Base-by-base conservation (phyloP, 495 filamentous ascomycete species). In the Cercophora sp. region DNA sequence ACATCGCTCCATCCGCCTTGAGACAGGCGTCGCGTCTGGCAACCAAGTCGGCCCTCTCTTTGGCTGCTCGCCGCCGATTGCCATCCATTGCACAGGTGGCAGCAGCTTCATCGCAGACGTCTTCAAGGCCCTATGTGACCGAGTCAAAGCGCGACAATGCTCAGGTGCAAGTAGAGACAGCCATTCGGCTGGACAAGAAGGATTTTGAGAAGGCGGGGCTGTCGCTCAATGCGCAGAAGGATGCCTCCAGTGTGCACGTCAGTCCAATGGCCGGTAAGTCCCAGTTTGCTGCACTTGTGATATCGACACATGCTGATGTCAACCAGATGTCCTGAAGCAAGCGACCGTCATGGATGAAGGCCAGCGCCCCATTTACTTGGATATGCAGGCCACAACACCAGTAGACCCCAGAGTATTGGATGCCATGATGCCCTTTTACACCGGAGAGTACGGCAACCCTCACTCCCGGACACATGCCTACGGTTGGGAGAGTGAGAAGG, bases 371-470 rank as follows among this genome's bases (percentile, higher is more conserved):
- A 96, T 98, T 60, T 98, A 97, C 62, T 85, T 98, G 32, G 93
- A 98, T 64, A 95, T 95, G 88, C 93, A 99, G 73, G 92, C 93
- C 13, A 98, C 93, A 3, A 97, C 94, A n/a, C 93, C 93, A 8
- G 80, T 89, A 6, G 93, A 98, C 60, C 93, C 93, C 34, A 81
- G 93, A 46, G 93, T 97, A 31, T 78, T 98, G 9, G 93, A 98
- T 63, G 88, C 91, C 40, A 98, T 98, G 93, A 79, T 98, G 18
- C 93, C 93, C 1, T 98, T 84, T 72, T 87, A 87, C 62, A 93
- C 91, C 19, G 91, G 90, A 27, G 81, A 95, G 26, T 97, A 96
- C 69, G 93, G 93, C 56, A 98, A 98, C 67, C 93, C 93, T 42
- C 93, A 98, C 69, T 96, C 92, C 29, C 81, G 94, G 64, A 98